Percentiles rank a stretch among this genome's conserved stretches.
phyloP scores from a whole-genome alignment of 2,329 filamentous ascomycete species.

The Fusarium ramigenum region DNA sequence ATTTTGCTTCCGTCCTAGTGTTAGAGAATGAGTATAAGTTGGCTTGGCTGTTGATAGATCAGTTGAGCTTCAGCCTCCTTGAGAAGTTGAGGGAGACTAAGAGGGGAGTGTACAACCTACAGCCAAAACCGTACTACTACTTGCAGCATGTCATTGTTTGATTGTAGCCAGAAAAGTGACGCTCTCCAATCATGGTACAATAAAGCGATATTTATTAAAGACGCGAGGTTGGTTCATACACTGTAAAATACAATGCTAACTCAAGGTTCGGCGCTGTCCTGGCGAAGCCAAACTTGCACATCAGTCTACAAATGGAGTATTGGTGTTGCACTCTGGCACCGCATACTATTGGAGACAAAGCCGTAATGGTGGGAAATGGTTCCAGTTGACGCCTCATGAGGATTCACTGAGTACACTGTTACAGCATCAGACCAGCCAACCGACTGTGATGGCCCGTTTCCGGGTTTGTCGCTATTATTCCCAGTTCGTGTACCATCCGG shows the following conservation, averaged over 20 bases:
- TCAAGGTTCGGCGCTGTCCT: slow-evolving; percentile 37
- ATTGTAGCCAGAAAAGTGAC: slow-evolving; percentile 19
- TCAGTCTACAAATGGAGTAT: slow-evolving; percentile 27
- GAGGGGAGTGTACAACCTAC: slow-evolving; percentile 2
- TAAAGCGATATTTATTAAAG: slow-evolving; percentile 2
- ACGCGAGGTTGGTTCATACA: slow-evolving; percentile 24
- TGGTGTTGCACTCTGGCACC: slow-evolving; percentile 23
- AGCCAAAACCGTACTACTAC: neutral
- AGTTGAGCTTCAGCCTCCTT: slow-evolving; percentile 10
- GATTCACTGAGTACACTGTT: neutral
- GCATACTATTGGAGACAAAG: slow-evolving; percentile 6
- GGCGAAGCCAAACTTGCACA: slow-evolving; percentile 32
- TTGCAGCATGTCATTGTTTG: neutral
- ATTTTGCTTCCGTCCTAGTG: slow-evolving; percentile 16
- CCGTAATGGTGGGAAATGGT: slow-evolving; percentile 29
- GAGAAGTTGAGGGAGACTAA: neutral
- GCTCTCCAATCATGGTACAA: slow-evolving; percentile 1
- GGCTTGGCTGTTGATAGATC: slow-evolving; percentile 1
- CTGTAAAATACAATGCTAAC: slow-evolving; percentile 26
- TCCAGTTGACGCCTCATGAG: slow-evolving; percentile 18
- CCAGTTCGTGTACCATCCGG: slow-evolving; percentile 9
- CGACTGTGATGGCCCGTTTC: slow-evolving; percentile 26
- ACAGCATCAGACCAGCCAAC: slow-evolving; percentile 24
- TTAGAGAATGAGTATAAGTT: neutral
- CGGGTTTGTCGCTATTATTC: slow-evolving; percentile 16